Percentiles rank a stretch among this genome's conserved stretches.
Evolutionary conservation across 2,329 filamentous ascomycete species (phyloP).

Genomic region (Neofusicoccum cordaticola): DNA sequence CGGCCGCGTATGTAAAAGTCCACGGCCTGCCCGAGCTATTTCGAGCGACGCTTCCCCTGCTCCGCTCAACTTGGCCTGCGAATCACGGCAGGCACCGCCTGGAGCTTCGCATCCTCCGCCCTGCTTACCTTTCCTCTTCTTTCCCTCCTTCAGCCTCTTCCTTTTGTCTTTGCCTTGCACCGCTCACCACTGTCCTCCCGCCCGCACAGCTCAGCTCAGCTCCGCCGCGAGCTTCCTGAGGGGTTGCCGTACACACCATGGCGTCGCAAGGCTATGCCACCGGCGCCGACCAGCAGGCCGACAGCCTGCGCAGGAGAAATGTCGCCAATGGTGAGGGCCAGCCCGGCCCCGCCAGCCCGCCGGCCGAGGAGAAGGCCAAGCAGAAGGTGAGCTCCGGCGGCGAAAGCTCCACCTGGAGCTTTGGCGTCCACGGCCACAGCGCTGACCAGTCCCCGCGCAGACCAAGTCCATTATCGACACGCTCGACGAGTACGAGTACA

Average conservation of each 20-base stretch:
- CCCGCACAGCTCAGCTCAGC: constrained; percentile 1
- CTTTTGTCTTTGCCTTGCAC: background rate
- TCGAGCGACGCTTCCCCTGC: constrained; percentile 16
- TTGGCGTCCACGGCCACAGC: background rate
- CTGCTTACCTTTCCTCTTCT: constrained; percentile 10
- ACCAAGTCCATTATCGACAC: constrained; percentile 58
- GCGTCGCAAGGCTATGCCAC: constrained; percentile 27
- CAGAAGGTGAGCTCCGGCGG: constrained; percentile 39
- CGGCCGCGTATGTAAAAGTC: constrained; percentile 16
- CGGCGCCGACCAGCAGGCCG: constrained; percentile 41
- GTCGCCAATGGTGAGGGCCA: constrained; percentile 30
- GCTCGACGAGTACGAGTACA: constrained; percentile 61
- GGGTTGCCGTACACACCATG: constrained; percentile 16
- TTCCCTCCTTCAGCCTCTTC: constrained; percentile 9
- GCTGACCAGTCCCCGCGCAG: constrained; percentile 23
- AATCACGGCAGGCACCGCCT: constrained; percentile 12
- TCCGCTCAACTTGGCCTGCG: constrained; percentile 17
- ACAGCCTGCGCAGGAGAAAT: constrained; percentile 47
- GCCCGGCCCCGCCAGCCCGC: constrained; percentile 31
- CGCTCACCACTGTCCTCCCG: background rate
- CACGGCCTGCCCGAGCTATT: constrained; percentile 14
- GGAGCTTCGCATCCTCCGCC: constrained; percentile 15
- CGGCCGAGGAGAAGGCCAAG: constrained; percentile 45
- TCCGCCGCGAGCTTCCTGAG: constrained; percentile 17
- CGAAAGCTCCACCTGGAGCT: constrained; percentile 10